Base-by-base conservation (phyloP, 345 rosid genomes). In the Eucalyptus cloeziana region DNA sequence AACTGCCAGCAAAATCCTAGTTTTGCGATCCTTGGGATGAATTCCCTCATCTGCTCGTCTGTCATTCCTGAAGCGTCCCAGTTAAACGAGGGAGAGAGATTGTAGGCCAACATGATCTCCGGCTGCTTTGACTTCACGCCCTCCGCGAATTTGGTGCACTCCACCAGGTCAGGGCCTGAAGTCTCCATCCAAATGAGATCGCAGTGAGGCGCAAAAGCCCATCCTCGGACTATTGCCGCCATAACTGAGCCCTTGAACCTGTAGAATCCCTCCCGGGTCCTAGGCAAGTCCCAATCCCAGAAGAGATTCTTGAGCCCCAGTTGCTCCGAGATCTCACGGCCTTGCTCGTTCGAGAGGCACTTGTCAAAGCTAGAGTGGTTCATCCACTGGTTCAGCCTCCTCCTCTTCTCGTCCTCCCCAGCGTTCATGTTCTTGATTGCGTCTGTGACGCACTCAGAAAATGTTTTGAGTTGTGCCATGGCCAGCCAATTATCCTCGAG, bases 1-100 rank as follows among this genome's bases (percentile, higher is more conserved):
- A 98, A 98, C 94, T 98, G 99, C 99, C 99, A 98, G 88, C 97
- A 95, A 87, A 89, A 98, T 1, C 99, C 99, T 30, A 98, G 86
- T 91, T 89, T 93, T 4, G 98, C 99, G 7, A 98, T 98, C 91
- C 91, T 90, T 0, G 99, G 99, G 58, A 97, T 98, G 92, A 98
- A 97, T 71, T 96, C 99, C 93, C 58, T 90, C 98, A 96, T 98
- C 88, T 96, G 97, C 76, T 92, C 91, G 87, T 98, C 97, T 1
- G 89, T 95, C 99, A 97, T 98, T 8, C 98, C 96, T 0, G 99
- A 98, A 9, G 99, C 99, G 40, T 98, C 99, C 99, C 99, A 97
- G 85, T 97, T 97, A 92, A 98, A 98, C 10, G 98, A 98, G 2
- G 99, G 99, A 4, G 99, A 98, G 50, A 98, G 96, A 90, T 97